Base-by-base conservation (phyloP, 2,329 filamentous ascomycete species). In the Tolypocladium ovalisporum region DNA sequence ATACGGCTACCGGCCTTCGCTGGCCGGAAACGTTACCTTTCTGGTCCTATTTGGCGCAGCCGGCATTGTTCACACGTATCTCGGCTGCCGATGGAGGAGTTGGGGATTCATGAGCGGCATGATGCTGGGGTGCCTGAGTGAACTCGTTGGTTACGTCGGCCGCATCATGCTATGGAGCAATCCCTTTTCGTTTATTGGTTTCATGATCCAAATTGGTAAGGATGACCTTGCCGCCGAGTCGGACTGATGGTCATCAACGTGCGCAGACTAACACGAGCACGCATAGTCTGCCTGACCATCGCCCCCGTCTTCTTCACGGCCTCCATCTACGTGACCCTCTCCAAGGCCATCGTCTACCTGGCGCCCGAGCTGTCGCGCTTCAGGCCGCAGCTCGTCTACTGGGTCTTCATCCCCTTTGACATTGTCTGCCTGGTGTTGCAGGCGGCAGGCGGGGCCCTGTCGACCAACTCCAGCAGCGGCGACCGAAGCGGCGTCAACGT, bases 301-400 rank as follows among this genome's bases (percentile, higher is more conserved):
- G 73, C 71, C 12, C 73, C 73, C 55, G 72, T 76, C 59, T 76
- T 73, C 62, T 76, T 82, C 78, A 62, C 81, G 34, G 85, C 85
- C 0, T 83, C 82, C 58, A 83, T 88, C 65, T 89, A 88, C 67
- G 78, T 88, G 56, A 85, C 82, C 35, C 75, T 87, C 35, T 71
- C 69, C 61, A 72, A 72, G 60, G 64, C 70, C 7, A 76, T 77
- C 62, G 54, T 77, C 47, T 67, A 66, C 66, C 68, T 77, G 59
- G 71, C 68, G 1, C 70, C 70, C 3, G 64, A 70, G 2, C 65
- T 77, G 42, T 76, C 76, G 19, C 74, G 75, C 57, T 73, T 79
- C 67, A 70, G 67, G 47, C 75, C 76, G 17, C 63, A 66, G 47
- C 66, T 75, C 47, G 74, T 76, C 61, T 73, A 73, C 71, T 78